These are phyloP conservation scores for Acanthamoeba quina DNA, from an alignment of 208 protist genomes.

Conservation along the genomic window DNA sequence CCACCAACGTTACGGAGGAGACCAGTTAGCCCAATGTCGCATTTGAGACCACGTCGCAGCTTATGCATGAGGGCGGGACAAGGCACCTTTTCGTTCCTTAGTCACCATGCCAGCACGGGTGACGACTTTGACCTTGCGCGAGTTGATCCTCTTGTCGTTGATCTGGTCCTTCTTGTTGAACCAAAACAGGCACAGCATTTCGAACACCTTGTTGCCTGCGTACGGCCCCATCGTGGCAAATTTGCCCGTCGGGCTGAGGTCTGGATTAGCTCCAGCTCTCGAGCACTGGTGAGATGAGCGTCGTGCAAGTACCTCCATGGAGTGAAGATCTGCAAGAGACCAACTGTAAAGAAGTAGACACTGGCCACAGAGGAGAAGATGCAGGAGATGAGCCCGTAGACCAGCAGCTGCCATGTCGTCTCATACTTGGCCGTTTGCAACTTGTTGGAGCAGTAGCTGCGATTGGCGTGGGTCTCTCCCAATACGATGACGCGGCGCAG, in stretches of 20 bases:
- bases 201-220: slow-evolving; percentile 72
- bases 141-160: slow-evolving; percentile 62
- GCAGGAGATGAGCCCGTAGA: slow-evolving; percentile 66
- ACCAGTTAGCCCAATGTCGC: background rate
- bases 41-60: background rate
- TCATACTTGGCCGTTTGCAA: slow-evolving; percentile 65
- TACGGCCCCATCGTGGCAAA: slow-evolving; percentile 75
- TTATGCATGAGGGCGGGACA: background rate
- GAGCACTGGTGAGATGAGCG: background rate
- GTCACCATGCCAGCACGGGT: slow-evolving; percentile 52
- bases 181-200: slow-evolving; percentile 71
- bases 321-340: slow-evolving; percentile 71
- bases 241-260: slow-evolving; percentile 61
- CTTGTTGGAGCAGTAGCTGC: slow-evolving; percentile 70
- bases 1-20: background rate
- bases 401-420: slow-evolving; percentile 61
- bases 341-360: slow-evolving; percentile 77
- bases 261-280: background rate
- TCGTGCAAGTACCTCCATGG: slow-evolving; percentile 58
- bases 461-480: slow-evolving; percentile 54
- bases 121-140: slow-evolving; percentile 62
- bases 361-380: slow-evolving; percentile 59
- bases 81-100: slow-evolving; percentile 63
- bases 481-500: slow-evolving; percentile 57
- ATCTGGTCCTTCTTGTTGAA: slow-evolving; percentile 75